Conservation (phyloP, 495 filamentous ascomycete species). For the Penicillium argentinense region DNA sequence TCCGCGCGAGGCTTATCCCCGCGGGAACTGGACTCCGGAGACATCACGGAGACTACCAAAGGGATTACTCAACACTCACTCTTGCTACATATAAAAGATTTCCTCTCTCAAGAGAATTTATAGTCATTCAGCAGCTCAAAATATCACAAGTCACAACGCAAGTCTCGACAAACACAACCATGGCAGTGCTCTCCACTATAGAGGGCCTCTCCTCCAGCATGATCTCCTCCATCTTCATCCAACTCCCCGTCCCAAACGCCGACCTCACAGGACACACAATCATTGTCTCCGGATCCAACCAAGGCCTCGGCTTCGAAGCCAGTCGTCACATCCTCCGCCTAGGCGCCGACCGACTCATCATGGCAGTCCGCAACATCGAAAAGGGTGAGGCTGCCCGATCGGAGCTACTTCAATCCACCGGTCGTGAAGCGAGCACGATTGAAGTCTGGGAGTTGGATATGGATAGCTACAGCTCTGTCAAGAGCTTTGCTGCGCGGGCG, state of each 20-base stretch:
- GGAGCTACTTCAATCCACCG: conserved; percentile 29
- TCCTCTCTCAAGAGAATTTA: too few relatives aligned
- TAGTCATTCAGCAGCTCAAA: too few relatives aligned
- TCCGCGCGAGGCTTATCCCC: too few relatives aligned
- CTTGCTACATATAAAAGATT: too few relatives aligned
- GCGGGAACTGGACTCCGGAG: too few relatives aligned
- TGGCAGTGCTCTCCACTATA: conserved; percentile 7
- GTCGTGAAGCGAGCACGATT: conserved; percentile 24
- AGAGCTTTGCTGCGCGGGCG: conserved; percentile 27
- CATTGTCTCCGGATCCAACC: conserved; percentile 54
- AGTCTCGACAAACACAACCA: too few relatives aligned
- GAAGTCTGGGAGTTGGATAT: conserved; percentile 41
- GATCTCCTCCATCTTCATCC: conserved; percentile 4
- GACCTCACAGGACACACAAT: conserved; percentile 39
- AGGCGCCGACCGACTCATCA: conserved; percentile 39
- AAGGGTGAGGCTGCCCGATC: conserved; percentile 43
- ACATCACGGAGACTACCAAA: too few relatives aligned
- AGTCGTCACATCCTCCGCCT: conserved; percentile 42
- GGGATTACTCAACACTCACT: too few relatives aligned
- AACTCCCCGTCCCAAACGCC: conserved; percentile 2
- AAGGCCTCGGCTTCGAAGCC: conserved; percentile 48
- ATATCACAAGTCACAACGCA: too few relatives aligned
- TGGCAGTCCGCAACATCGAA: conserved; percentile 41
- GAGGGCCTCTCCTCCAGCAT: conserved; percentile 1
- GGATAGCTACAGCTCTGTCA: conserved; percentile 31